Base-by-base conservation (phyloP, 176 grass and related monocot genomes). In the Avena eriantha region DNA sequence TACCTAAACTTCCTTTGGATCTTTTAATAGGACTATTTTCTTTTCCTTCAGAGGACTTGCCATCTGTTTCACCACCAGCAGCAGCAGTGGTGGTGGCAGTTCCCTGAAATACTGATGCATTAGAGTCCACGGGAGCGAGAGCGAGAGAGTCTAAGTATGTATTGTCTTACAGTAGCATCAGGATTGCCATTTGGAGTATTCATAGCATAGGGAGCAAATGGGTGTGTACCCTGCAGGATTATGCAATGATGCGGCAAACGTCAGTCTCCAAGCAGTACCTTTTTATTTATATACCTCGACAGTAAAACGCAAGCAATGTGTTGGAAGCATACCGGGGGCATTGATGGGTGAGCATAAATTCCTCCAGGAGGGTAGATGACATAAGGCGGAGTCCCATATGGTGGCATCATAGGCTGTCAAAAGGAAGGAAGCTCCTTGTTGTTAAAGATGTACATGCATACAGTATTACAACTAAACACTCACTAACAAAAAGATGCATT, bases 1-100 rank as follows among this genome's bases (percentile, higher is more conserved):
- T 99, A 73, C 97, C 94, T 91, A 96, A 99, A 96, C 92, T 97
- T 85, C 89, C 92, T 92, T 91, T 96, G 41, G 97, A 96, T 87
- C 90, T 90, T 83, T 94, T 99, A 36, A 92, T 84, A 33, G 84
- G 84, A 86, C 90, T 93, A 84, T 89, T 94, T 86, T 94, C 94
- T 86, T 94, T 99, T 77, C 90, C 89, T 80, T 99, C 92, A 19
- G 85, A 90, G 53, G 92, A 85, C 69, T 93, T 98, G 15, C 84
- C 86, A 82, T 96, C 90, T 35, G 83, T 87, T 88, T 98, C 92
- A 73, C 70, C 83, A 79, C 33, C 87, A 85, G 63, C 88, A 82
- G 82, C 59, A 64, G 34, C 63, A 60, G 36, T 16, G 43, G 69
- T 54, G 1, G 35, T 13, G 12, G 70, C 33, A 78, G 81, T 77